phyloP scores from a whole-genome alignment of 2,329 filamentous ascomycete species.

The Trichothecium roseum region DNA sequence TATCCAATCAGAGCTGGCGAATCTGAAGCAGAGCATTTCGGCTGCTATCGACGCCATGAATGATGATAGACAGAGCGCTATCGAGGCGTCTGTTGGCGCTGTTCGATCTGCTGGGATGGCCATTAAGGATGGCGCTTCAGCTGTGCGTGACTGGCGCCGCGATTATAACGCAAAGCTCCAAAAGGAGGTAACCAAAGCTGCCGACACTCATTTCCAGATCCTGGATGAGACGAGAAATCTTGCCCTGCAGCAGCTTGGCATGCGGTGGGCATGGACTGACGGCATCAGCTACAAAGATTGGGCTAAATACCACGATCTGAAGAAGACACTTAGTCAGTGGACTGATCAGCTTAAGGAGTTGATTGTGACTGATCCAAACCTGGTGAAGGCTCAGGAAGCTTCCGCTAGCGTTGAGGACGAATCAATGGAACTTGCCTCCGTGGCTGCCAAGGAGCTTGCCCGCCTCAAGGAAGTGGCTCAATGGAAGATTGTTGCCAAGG shows the following conservation, averaged over 20 bases:
- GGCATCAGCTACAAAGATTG: slow-evolving; percentile 95
- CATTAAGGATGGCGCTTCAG: slow-evolving; percentile 69
- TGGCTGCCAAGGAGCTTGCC: slow-evolving; percentile 68
- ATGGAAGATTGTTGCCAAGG: slow-evolving; percentile 71
- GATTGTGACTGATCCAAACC: slow-evolving; percentile 61
- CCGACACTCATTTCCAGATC: slow-evolving; percentile 73
- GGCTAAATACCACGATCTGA: slow-evolving; percentile 86
- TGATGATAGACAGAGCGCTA: slow-evolving; percentile 30
- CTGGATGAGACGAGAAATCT: slow-evolving; percentile 75
- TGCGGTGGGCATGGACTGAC: slow-evolving; percentile 93
- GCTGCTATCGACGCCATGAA: slow-evolving; percentile 30
- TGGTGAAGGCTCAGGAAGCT: slow-evolving; percentile 57
- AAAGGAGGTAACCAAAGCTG: slow-evolving; percentile 57
- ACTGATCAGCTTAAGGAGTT: slow-evolving; percentile 69
- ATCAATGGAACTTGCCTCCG: slow-evolving; percentile 70
- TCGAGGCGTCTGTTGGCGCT: slow-evolving; percentile 26
- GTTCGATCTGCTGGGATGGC: slow-evolving; percentile 59
- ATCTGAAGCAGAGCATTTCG: slow-evolving; percentile 58
- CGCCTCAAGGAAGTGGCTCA: slow-evolving; percentile 73
- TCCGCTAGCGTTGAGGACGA: slow-evolving; percentile 62
- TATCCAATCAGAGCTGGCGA: slow-evolving; percentile 50
- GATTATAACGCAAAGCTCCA: slow-evolving; percentile 61
- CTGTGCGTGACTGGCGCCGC: slow-evolving; percentile 66
- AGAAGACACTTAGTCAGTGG: slow-evolving; percentile 75
- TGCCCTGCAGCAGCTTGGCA: slow-evolving; percentile 82